A percentile compares a stretch with the other conserved stretches of the same genome.
phyloP scores from a whole-genome alignment of 2,329 filamentous ascomycete species.

The Lachnellula subtilissima region DNA sequence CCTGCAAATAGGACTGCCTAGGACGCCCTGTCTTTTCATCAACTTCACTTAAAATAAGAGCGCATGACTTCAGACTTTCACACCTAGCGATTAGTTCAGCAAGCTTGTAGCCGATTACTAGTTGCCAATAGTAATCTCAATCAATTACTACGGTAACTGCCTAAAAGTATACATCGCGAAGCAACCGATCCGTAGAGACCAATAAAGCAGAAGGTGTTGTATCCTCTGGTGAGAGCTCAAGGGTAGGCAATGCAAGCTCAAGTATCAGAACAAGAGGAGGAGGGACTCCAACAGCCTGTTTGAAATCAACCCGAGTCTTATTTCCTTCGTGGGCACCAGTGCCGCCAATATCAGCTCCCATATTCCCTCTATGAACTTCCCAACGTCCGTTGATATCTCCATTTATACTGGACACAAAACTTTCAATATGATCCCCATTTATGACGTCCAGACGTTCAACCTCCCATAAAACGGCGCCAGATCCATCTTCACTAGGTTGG shows the following conservation, averaged over 20 bases:
- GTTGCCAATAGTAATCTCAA: neutral
- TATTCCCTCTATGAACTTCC: constrained; percentile 1
- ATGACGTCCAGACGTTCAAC: neutral
- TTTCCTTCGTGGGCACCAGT: neutral
- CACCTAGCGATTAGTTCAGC: no score
- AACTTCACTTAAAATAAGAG: no score
- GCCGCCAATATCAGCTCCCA: neutral
- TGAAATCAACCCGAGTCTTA: neutral
- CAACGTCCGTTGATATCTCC: constrained; percentile 3
- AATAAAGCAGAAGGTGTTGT: neutral
- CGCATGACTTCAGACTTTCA: no score
- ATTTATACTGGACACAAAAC: constrained; percentile 1
- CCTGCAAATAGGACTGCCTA: no score
- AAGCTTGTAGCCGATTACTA: neutral
- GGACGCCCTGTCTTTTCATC: no score
- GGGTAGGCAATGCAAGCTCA: constrained; percentile 5
- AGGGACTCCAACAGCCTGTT: neutral
- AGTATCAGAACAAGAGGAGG: constrained; percentile 1
- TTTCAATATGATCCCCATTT: constrained; percentile 3
- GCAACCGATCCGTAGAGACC: neutral
- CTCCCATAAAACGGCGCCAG: neutral
- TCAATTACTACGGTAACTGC: neutral
- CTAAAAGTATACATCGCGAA: neutral
- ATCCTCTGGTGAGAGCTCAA: neutral
- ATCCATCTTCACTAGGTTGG: neutral